phyloP scores from a whole-genome alignment of 441 rosid genomes.

The Arabidopsis lyrata region DNA sequence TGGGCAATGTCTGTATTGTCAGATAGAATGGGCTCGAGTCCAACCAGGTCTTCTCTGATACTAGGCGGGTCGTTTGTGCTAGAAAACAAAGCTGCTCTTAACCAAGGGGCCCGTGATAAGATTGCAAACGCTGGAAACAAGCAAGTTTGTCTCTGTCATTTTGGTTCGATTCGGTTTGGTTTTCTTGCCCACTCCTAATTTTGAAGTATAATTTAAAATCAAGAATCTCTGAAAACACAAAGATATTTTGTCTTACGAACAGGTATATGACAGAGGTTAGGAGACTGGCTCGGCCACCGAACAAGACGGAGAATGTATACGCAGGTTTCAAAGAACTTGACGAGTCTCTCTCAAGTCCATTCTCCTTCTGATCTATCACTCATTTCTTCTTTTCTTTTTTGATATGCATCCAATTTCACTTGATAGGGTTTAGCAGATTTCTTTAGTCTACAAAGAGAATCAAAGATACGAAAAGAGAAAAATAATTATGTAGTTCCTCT shows the following conservation, averaged over 20 bases:
- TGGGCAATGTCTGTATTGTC: conserved; percentile 93
- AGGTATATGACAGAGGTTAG: conserved; percentile 97
- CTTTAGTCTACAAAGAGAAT: conserved; percentile 32
- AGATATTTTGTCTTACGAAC: conserved; percentile 22
- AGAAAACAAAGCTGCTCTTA: conserved; percentile 63
- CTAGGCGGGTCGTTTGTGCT: conserved; percentile 67
- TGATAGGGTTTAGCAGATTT: conserved; percentile 27
- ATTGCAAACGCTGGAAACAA: conserved; percentile 94
- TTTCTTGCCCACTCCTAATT: neutral
- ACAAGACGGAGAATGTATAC: conserved; percentile 76
- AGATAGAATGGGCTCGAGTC: conserved; percentile 76
- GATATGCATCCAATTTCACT: conserved; percentile 25
- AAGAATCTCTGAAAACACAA: neutral
- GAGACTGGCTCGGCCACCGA: conserved; percentile 85
- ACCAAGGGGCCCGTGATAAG: conserved; percentile 86
- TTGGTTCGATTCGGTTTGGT: neutral
- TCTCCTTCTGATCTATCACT: conserved; percentile 51
- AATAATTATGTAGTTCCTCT: conserved; percentile 26
- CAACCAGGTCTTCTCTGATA: conserved; percentile 72
- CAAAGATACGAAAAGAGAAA: conserved; percentile 25
- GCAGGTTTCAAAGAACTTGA: conserved; percentile 88
- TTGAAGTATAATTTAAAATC: conserved; percentile 10
- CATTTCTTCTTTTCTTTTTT: neutral
- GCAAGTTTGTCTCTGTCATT: conserved; percentile 48
- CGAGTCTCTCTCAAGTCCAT: conserved; percentile 76